Base-by-base conservation (phyloP, 176 grass and related monocot genomes). In the Areca catechu region DNA sequence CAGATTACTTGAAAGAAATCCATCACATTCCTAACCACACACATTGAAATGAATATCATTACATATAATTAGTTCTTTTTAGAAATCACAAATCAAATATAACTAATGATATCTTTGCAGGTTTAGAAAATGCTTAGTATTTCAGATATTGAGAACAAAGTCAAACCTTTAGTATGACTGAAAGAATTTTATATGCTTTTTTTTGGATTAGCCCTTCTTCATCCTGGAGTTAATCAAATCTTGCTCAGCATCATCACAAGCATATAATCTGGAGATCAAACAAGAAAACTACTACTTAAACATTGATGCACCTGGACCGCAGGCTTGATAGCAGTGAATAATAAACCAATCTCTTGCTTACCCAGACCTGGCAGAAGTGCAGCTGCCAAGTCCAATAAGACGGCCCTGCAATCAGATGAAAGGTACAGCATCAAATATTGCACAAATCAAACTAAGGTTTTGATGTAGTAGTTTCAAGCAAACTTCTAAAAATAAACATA, bases 111-210 rank as follows among this genome's bases (percentile, higher is more conserved):
- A 43, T 43, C 34, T 43, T 43, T 2, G 1, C 9, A 43, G 14
- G 34, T 43, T 43, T 9, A 10, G 34, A 43, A 43, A 12, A 43
- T 29, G 27, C 5, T 29, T 29, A 6, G 5, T 29, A 29, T 29
- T 29, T 29, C 27, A 29, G 27, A 43, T 3, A 2, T 43, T 3
- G 9, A 43, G 34, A 29, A 29, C 19, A 70, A 64, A 22, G 55
- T 58, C 69, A 72, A 52, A 96, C 91, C 86, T 91, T 88, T 49
- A 97, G 80, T 62, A 97, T 78, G 80, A 85, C 74, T 66, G 86
- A 82, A 7, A 97, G 77, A 18, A 88, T 83, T 89, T 97, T 97
- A 85, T 97, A 97, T 69, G 92, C 92, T 82, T 89, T 91, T 67
- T 97, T 97, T 58, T 97, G 92, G 49, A 91, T 82, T 58, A 85